Base-by-base conservation (phyloP, 768 basidiomycete genomes). In the Cyclocybe cylindracea region DNA sequence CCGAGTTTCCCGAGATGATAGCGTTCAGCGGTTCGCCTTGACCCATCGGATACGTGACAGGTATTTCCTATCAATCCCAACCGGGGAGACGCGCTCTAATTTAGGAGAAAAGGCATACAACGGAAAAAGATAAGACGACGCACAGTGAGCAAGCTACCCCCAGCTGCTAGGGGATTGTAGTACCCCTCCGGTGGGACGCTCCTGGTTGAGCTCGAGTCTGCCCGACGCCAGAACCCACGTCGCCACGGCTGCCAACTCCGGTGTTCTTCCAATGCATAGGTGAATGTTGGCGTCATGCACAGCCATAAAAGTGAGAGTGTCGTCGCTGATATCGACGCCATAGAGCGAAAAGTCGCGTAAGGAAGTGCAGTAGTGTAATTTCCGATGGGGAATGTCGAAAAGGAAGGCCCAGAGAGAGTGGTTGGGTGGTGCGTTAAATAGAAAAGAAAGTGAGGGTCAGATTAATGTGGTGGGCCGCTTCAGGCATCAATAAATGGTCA, bases 11-110 rank as follows among this genome's bases (percentile, higher is more conserved):
- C 18, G 89, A 86, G 16, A 97, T 71, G 60, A 97, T 89, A 48
- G 78, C 75, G 60, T 97, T 97, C 39, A 96, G 68, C 5, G 94
- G 94, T 71, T 96, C 94, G 34, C 91, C 91, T 44, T 88, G 83
- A 6, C 88, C 91, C 40, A 73, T 63, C 2, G 89, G 89, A 60
- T 72, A 85, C 7, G 90, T 91, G 13, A 65, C 58, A 9, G 72
- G 73, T 6, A 83, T 77, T 68, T 76, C 57, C 85, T 88, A 50
- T 10, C 9, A 18, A 46, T 18, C 18, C 19, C 32, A 39, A 35
- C 32, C 37, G n/a, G 36, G 38, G 44, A 40, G 19, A 46, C 48
- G 29, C 47, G 34, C 34, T 14, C 31, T 37, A 29, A 11, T 33
- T 50, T 33, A 33, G 13, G 10, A 11, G 3, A n/a, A 39, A 3